Percentiles rank a stretch among this genome's conserved stretches.
Evolutionary conservation across 306 rosid genomes (phyloP).

Genomic region (Adenanthera pavonina): DNA sequence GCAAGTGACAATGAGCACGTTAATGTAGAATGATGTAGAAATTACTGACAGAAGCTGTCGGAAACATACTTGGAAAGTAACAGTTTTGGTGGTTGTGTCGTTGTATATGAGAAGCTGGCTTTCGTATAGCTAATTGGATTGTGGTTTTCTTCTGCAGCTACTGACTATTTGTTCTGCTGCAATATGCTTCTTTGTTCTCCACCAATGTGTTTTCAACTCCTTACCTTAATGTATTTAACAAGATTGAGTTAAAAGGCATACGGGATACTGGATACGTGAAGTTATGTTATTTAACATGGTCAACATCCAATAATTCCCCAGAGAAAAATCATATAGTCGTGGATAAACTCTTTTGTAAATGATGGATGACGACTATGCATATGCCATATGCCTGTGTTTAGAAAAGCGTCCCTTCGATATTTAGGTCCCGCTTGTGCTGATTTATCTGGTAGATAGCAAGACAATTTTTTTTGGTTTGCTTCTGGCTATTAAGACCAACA

Average conservation of each 20-base stretch:
- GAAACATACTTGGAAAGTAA: conserved; percentile 37
- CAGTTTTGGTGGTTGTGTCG: conserved; percentile 35
- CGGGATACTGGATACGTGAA: background rate
- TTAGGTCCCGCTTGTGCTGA: background rate
- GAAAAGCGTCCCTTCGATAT: background rate
- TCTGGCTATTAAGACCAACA: background rate
- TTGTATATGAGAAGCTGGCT: conserved; percentile 38
- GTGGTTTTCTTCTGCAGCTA: conserved; percentile 28
- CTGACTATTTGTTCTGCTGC: conserved; percentile 24
- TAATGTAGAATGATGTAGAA: conserved; percentile 50
- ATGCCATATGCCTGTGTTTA: background rate
- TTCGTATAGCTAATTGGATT: conserved; percentile 14
- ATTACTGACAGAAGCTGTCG: conserved; percentile 36
- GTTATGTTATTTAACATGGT: background rate
- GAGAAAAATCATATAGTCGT: background rate
- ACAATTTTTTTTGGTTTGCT: background rate
- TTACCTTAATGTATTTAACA: background rate
- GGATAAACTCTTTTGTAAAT: background rate
- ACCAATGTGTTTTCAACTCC: background rate
- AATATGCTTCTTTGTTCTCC: conserved; percentile 5
- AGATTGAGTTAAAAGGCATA: background rate
- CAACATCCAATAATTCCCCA: background rate
- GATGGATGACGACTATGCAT: conserved; percentile 1
- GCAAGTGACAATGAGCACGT: conserved; percentile 51
- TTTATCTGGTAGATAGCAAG: background rate